These are phyloP conservation scores for Phytopythium boreale DNA, from an alignment of 352 stramenopile genomes.

Conservation along the genomic window DNA sequence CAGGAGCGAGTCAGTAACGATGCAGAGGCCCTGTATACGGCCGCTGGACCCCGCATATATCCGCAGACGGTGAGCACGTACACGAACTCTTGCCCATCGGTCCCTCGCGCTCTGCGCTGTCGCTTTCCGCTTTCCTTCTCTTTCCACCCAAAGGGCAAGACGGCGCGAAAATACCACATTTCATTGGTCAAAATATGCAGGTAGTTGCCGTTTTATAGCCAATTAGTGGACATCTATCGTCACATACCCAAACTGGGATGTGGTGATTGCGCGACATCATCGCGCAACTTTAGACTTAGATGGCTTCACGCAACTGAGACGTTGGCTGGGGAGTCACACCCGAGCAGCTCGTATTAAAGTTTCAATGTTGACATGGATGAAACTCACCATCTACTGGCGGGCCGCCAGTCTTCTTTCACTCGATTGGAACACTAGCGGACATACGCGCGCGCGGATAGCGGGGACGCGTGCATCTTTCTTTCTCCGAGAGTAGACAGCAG, in stretches of 20 bases:
- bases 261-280: background rate
- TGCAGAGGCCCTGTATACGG: background rate
- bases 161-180: background rate
- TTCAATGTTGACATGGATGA: too few species aligned
- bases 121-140: conserved; percentile 3
- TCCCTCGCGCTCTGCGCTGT: background rate
- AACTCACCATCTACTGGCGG: too few species aligned
- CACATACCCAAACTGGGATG: background rate
- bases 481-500: background rate
- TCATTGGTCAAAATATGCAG: background rate
- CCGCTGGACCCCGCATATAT: background rate
- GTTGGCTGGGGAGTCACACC: background rate
- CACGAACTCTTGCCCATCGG: conserved; percentile 17
- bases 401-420: background rate
- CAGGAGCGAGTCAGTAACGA: background rate
- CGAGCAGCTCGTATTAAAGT: background rate
- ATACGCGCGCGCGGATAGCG: too few species aligned
- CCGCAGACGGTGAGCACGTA: conserved; percentile 1
- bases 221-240: background rate
- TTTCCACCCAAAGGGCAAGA: background rate
- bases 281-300: background rate
- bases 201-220: background rate
- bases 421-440: background rate
- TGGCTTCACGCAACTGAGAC: background rate
- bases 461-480: too few species aligned